Conservation (phyloP, 306 rosid species). For the Calophaca sinica region DNA sequence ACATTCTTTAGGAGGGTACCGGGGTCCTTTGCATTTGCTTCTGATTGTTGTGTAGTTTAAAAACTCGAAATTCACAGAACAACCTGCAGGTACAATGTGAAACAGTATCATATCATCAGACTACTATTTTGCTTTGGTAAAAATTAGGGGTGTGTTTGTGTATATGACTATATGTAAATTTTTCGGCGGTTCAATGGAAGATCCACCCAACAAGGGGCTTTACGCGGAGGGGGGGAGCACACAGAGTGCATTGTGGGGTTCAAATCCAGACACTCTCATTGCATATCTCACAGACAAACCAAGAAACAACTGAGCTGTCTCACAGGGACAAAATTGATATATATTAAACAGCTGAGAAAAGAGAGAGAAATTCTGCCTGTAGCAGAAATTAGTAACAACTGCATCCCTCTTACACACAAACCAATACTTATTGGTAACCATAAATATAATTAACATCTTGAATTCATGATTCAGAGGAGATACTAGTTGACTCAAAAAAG, state of each 20-base stretch:
- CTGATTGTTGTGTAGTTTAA: slow-evolving; percentile 83
- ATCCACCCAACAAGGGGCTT: neutral
- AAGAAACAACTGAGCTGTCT: neutral
- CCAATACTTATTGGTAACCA: slow-evolving; percentile 19
- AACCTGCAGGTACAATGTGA: slow-evolving; percentile 66
- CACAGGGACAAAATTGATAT: neutral
- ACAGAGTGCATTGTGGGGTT: neutral
- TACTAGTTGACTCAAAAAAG: too few species aligned
- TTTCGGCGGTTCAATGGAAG: neutral
- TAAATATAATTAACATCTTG: neutral
- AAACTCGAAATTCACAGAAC: slow-evolving; percentile 90
- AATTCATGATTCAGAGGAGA: slow-evolving; percentile 34
- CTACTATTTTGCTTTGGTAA: neutral
- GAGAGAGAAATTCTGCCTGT: neutral
- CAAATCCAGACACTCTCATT: neutral
- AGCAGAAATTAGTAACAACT: neutral
- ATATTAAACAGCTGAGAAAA: neutral
- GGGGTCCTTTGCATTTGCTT: slow-evolving; percentile 92
- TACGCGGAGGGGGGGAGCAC: neutral
- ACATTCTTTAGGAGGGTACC: slow-evolving; percentile 61
- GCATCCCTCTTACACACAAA: slow-evolving; percentile 13
- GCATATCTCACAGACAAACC: neutral
- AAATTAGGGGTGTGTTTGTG: neutral
- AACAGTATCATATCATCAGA: slow-evolving; percentile 35
- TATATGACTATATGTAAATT: too few species aligned